These are phyloP conservation scores for Metschnikowia cerradonensis DNA, from an alignment of 805 yeast species.

Conservation along the genomic window DNA sequence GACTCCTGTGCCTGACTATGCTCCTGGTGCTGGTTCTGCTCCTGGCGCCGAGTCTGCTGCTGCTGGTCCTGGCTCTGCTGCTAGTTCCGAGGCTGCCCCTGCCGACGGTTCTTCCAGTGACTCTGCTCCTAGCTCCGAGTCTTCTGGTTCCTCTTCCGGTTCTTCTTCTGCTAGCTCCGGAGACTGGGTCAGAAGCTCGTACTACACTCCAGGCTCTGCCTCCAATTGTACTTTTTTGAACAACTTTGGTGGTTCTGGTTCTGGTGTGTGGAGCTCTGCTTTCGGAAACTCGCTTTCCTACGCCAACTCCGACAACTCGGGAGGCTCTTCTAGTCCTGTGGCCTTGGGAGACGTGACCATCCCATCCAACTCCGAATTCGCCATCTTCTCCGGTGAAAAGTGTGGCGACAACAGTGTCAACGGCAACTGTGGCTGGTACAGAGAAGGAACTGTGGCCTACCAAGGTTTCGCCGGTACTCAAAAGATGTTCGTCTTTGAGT, in stretches of 20 bases:
- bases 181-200: conserved; percentile 71
- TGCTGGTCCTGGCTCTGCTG: conserved; percentile 6
- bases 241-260: conserved; percentile 82
- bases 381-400: conserved; percentile 71
- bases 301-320: conserved; percentile 71
- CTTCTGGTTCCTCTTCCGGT: conserved; percentile 39
- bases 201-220: conserved; percentile 61
- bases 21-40: neutral
- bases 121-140: conserved; percentile 21
- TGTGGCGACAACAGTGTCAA: conserved; percentile 39
- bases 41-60: conserved; percentile 1
- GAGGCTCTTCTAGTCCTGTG: conserved; percentile 65
- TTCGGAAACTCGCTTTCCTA: conserved; percentile 93
- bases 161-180: conserved; percentile 15
- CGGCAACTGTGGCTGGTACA: conserved; percentile 78
- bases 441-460: conserved; percentile 84
- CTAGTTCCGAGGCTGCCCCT: conserved; percentile 13
- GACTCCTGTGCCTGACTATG: neutral
- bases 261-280: conserved; percentile 82
- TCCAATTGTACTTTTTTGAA: conserved; percentile 78
- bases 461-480: conserved; percentile 85
- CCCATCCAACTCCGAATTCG: conserved; percentile 71
- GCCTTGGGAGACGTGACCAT: conserved; percentile 66
- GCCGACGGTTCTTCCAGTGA: conserved; percentile 21
- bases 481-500: conserved; percentile 91